Evolutionary conservation across 305 asterid genomes (phyloP), one percentile per base, ranked within the genome.

Genomic region (Fraxinus platypoda): DNA sequence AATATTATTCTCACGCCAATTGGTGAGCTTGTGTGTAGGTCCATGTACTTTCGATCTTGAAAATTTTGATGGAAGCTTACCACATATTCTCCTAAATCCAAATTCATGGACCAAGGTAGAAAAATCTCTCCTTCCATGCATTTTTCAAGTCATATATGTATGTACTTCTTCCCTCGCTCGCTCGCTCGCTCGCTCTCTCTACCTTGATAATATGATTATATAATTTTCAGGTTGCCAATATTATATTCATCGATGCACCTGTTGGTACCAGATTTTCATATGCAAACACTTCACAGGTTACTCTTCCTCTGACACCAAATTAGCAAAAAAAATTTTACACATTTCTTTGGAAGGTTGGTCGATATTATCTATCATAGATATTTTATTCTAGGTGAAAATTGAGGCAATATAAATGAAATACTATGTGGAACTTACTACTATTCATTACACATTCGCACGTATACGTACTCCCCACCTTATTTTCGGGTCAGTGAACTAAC

Each of bases 211-310:
- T 38, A 38, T 33, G 46, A 2, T 1, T 66, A 76, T 23, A 33
- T 31, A 19, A 77, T 81, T 57, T 49, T 28, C 81, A 88, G 93
- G 75, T 87, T 26, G 89, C 90, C 75, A 90, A 76, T 57, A 86
- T 90, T 26, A 82, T 88, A 84, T 88, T 84, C 81, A 26, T 90
- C 43, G 93, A 90, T 41, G 81, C 84, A 85, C 91, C 89, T 4
- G 85, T 79, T 26, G 90, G 91, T 49, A 70, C 90, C n/a, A 89
- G 91, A 59, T 90, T 84, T 81, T 90, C 93, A 4, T 90, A 88
- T 57, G 79, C 89, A 71, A 83, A 78, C 12, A 85, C 83, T 26
- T 71, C 83, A 1, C 78, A 88, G 88, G 82, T 26, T 87, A 83
- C 75, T 28, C 81, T 54, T 74, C 87, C 73, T 82, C 85, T 13